These are phyloP conservation scores for Blastocystis sp. DNA, from an alignment of 352 stramenopile genomes.

Conservation along the genomic window DNA sequence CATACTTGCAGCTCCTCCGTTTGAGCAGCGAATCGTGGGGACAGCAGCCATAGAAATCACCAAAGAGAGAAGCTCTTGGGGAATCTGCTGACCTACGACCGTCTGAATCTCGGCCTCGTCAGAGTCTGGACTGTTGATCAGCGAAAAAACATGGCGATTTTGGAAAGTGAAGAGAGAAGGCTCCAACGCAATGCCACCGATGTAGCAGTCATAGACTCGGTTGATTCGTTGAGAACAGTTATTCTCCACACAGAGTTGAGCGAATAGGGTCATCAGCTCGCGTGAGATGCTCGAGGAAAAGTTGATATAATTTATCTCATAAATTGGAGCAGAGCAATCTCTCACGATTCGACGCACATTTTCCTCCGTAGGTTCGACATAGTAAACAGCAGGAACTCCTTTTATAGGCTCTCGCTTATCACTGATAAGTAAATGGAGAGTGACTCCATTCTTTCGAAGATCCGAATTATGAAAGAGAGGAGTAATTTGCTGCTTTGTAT, in stretches of 20 bases:
- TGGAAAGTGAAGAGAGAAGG: conserved; percentile 87
- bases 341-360: conserved; percentile 87
- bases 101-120: conserved; percentile 65
- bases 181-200: conserved; percentile 92
- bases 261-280: conserved; percentile 57
- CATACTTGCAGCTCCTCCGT: conserved; percentile 88
- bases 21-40: conserved; percentile 87
- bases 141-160: conserved; percentile 80
- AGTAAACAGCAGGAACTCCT: conserved; percentile 93
- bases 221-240: conserved; percentile 32
- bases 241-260: conserved; percentile 58
- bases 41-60: conserved; percentile 83
- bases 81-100: conserved; percentile 66
- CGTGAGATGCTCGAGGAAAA: conserved; percentile 48
- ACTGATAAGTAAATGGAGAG: conserved; percentile 86
- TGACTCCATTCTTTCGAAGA: conserved; percentile 89
- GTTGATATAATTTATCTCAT: conserved; percentile 58
- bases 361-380: conserved; percentile 84
- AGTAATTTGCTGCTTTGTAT: conserved; percentile 74
- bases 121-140: conserved; percentile 83
- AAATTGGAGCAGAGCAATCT: conserved; percentile 74
- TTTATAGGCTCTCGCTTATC: conserved; percentile 86
- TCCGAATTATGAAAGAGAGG: conserved; percentile 94
- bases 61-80: conserved; percentile 83
- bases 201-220: conserved; percentile 87